Base-by-base conservation (phyloP, 2,329 filamentous ascomycete species). In the Penicillium sp. region DNA sequence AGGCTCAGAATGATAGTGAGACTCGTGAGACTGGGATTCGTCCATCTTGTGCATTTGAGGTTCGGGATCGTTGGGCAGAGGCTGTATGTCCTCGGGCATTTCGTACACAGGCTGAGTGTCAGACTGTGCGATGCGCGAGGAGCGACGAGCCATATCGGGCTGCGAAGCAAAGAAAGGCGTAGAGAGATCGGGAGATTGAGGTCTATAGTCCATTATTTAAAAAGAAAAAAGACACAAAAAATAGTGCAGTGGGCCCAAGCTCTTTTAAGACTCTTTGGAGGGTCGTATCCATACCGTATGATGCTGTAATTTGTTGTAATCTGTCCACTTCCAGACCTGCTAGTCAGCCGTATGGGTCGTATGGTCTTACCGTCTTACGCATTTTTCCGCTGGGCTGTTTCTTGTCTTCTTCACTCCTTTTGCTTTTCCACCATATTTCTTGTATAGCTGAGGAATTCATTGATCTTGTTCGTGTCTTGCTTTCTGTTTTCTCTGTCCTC, bases 151-250 rank as follows among this genome's bases (percentile, higher is more conserved):
- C 75, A 78, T 78, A 24, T 76, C 74, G 34, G 34, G n/a, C 34
- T 27, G 24, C 24, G 24, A 27, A 27, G 34, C 34, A 13, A 36
- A 36, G 68, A 59, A 75, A 69, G 62, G 71, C 65, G 66, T 79
- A 75, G 81, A 81, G 61, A 84, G 75, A 62, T 80, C 77, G 63
- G 78, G 78, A 42, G 77, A 79, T 66, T 72, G 72, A 57, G 77
- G 77, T 63, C 76, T 72, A 68, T 79, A 79, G 51, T 76, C 72
- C 63, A 39, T 44, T 24, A 45, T 41, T 27, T 27, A 27, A 41
- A 36, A 39, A 38, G 45, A 54, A 51, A 47, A 56, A 46, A 24
- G 45, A 13, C n/a, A 36, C 13, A 18, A 42, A 36, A 54, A 45
- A 40, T 27, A 38, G 24, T 44, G 47, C 39, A 38, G 50, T 36